A percentile compares a stretch with the other conserved stretches of the same genome.
Conservation (phyloP, 1,284 basidiomycete species). For the Leccinum huronense region DNA sequence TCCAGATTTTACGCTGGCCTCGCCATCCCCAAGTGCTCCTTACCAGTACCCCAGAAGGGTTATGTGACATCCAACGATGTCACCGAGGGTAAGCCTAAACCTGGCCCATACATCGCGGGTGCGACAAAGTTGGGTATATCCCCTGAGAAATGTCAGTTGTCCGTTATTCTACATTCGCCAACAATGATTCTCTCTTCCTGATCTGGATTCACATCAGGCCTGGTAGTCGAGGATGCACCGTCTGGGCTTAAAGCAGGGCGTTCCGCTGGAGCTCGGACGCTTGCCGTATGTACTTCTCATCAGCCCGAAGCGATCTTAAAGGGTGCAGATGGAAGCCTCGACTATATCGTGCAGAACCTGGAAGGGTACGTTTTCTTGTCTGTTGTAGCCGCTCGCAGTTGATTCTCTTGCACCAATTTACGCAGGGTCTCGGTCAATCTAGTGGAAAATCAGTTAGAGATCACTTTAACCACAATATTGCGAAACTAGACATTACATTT, state of each 20-base stretch:
- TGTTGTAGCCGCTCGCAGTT: background rate
- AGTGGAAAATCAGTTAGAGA: slow-evolving; percentile 25
- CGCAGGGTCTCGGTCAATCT: slow-evolving; percentile 23
- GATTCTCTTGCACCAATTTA: background rate
- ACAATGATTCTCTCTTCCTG: slow-evolving; percentile 2
- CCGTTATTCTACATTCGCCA: background rate
- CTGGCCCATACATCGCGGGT: slow-evolving; percentile 74
- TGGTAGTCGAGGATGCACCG: slow-evolving; percentile 85
- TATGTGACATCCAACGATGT: slow-evolving; percentile 78
- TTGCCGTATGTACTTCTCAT: slow-evolving; percentile 84
- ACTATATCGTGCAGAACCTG: slow-evolving; percentile 24
- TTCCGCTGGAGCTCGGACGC: slow-evolving; percentile 68
- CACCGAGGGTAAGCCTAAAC: slow-evolving; percentile 72
- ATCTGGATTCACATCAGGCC: slow-evolving; percentile 41
- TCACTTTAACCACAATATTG: slow-evolving; percentile 16
- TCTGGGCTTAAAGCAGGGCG: slow-evolving; percentile 73
- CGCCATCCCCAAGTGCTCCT: slow-evolving; percentile 58
- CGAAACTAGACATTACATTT: slow-evolving; percentile 15
- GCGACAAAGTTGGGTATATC: slow-evolving; percentile 51
- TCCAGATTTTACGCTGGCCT: slow-evolving; percentile 64
- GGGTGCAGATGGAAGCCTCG: slow-evolving; percentile 16
- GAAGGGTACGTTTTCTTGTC: slow-evolving; percentile 20
- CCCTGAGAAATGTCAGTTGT: slow-evolving; percentile 49
- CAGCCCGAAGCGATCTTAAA: slow-evolving; percentile 38
- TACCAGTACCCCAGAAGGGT: slow-evolving; percentile 54